Base-by-base conservation (phyloP, 2,329 filamentous ascomycete species). In the Trematosphaeria pertusa region DNA sequence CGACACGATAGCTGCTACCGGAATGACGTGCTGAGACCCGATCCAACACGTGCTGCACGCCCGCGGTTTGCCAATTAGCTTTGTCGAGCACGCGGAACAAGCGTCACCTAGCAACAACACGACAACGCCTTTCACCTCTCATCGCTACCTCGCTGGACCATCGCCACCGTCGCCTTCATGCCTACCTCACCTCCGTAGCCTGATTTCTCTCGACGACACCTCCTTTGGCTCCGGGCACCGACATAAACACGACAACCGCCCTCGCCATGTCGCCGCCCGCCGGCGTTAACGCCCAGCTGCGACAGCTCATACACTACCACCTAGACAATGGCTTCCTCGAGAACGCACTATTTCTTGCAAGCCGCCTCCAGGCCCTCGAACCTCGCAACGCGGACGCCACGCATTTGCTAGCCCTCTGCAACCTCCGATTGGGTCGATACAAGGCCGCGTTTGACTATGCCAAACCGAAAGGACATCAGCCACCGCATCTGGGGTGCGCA, bases 271-370 rank as follows among this genome's bases (percentile, higher is more conserved):
- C 82, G 46, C 79, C 81, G 34, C 79, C 77, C 34, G 71, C 79
- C 37, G 77, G 83, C 64, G 78, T 84, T 50, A 78, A 80, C 44
- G 74, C 75, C 57, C 85, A 87, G 70, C 76, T 87, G 62, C 78
- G 84, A 63, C 82, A 87, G 61, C 76, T 87, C 37, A 81, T 88
- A 52, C 86, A 85, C 74, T 87, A 88, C 69, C 81, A 87, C 67
- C 85, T 99, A 71, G 94, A 99, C 78, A 96, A 96, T 69, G 87
- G 91, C 65, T 85, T 92, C 28, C 81, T 88, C 67, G 86, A 92
- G 45, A 97, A 96, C 69, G 94, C 94, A 46, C 85, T 96, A 32
- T 99, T 99, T 75, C 90, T 96, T 52, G 89, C 94, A 50, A 90
- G 93, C 65, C 86, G 94, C 56, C 83, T 97, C 15, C 82, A 86